These are phyloP conservation scores for Venturia nashicola DNA, from an alignment of 2,329 filamentous ascomycete species.

Conservation along the genomic window DNA sequence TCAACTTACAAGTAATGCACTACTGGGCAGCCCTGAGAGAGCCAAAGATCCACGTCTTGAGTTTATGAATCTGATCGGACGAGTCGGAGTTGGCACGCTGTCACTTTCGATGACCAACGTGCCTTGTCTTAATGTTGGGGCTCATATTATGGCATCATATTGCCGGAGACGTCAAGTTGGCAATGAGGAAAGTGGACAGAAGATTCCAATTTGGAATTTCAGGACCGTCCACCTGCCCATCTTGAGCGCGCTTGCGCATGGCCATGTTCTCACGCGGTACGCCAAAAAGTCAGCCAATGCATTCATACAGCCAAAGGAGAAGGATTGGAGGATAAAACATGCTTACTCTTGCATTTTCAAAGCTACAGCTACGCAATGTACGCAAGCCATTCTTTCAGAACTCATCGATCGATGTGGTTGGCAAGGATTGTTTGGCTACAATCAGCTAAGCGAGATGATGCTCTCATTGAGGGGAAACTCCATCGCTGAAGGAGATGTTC, in stretches of 20 bases:
- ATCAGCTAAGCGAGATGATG: neutral
- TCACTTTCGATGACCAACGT: slow-evolving; percentile 8
- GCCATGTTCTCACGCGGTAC: neutral
- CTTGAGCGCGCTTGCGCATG: neutral
- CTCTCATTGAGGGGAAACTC: neutral
- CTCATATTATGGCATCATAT: slow-evolving; percentile 1
- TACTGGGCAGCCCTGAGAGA: slow-evolving; percentile 17
- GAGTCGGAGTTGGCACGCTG: slow-evolving; percentile 8
- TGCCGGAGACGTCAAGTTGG: neutral
- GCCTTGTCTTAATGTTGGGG: slow-evolving; percentile 6
- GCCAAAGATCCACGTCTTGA: slow-evolving; percentile 14
- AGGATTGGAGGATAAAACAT: neutral
- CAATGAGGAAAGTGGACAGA: neutral
- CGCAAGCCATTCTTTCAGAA: neutral
- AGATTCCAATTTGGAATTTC: neutral
- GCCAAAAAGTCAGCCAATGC: neutral
- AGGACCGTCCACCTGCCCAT: neutral
- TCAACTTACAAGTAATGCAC: slow-evolving; percentile 14
- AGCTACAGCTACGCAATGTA: neutral
- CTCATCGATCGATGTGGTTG: neutral
- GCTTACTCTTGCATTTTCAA: neutral
- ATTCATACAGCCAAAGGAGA: neutral
- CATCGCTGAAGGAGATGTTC: neutral
- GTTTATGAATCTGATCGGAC: slow-evolving; percentile 15
- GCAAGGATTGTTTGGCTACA: neutral